Base-by-base conservation (phyloP, 2,329 filamentous ascomycete genomes). In the Myriosclerotinia curreyana region DNA sequence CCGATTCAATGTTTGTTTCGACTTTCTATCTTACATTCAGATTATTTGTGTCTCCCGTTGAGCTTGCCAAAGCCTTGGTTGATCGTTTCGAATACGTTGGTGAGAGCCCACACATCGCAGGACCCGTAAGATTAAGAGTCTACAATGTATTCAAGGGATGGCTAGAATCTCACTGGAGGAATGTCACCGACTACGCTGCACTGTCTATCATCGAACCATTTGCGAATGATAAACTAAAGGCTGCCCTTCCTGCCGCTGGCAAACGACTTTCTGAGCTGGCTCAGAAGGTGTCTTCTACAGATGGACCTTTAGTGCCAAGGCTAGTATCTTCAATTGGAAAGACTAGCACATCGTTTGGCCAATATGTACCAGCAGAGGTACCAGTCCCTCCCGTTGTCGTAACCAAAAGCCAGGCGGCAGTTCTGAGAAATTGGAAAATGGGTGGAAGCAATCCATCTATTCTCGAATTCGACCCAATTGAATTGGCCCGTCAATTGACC, bases 141-240 rank as follows among this genome's bases (percentile, higher is more conserved):
- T 98, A 96, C 80, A 98, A 99, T 74, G 88, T 92, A 64, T 92
- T 99, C 82, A 99, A 99, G 77, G 90, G 91, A 50, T 99, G 95
- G 95, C 80, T 99, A 25, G 95, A 98, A 78, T 95, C 90, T 8
- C 92, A 99, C 76, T 99, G 95, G 94, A 86, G 90, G 55, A 86
- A 91, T 68, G 86, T 92, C 65, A 86, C 87, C 14, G 95, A 99
- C 74, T 84, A 85, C 61, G 83, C 86, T 15, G 92, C 93, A 1
- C 80, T 99, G 11, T 80, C 83, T 0, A 79, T 90, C 56, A 96
- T 99, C 67, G 81, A 89, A 42, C 81, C 85, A 1, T 99, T 99
- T 76, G 92, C 94, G 2, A 85, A 88, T 69, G 83, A 83, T 54
- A 89, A 89, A 68, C 81, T 99, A 9, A 81, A 81, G 58, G 76